Conservation (phyloP, 805 yeast genomes). For the Metschnikowia similis region DNA sequence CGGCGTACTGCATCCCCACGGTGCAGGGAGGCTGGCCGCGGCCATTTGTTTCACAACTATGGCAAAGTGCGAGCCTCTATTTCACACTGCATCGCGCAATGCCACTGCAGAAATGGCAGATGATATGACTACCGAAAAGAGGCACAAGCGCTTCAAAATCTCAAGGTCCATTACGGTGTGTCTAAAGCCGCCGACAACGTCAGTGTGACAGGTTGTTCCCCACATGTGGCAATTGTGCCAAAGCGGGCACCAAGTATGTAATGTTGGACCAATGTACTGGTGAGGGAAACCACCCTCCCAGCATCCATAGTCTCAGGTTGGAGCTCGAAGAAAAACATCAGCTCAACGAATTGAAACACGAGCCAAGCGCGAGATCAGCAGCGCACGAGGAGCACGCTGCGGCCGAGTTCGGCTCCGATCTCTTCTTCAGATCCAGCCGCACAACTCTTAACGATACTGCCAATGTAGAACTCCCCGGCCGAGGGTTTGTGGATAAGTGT, state of each 20-base stretch:
- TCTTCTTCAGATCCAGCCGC: neutral
- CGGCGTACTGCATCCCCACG: too few species aligned
- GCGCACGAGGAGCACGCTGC: neutral
- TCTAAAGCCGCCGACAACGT: slow-evolving; percentile 13
- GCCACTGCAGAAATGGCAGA: neutral
- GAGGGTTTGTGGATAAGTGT: slow-evolving; percentile 8
- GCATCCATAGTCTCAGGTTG: slow-evolving; percentile 9
- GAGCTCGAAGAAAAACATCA: slow-evolving; percentile 6
- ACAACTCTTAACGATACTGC: neutral
- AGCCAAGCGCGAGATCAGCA: neutral
- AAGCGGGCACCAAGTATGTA: slow-evolving; percentile 12
- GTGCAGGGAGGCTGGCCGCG: neutral
- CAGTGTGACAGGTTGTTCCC: slow-evolving; percentile 17
- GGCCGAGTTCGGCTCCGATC: neutral
- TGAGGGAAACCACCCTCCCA: slow-evolving; percentile 12
- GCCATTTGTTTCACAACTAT: too few species aligned
- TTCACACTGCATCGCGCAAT: neutral
- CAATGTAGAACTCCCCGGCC: slow-evolving; percentile 6
- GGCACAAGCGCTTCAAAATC: neutral
- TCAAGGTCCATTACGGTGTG: slow-evolving; percentile 16
- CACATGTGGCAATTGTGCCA: slow-evolving; percentile 15
- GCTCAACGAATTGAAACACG: slow-evolving; percentile 2
- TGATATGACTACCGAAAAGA: neutral
- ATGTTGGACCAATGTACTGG: slow-evolving; percentile 14
- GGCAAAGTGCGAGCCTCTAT: too few species aligned